Conservation (phyloP, 495 filamentous ascomycete genomes). For the Choiromyces venosus region DNA sequence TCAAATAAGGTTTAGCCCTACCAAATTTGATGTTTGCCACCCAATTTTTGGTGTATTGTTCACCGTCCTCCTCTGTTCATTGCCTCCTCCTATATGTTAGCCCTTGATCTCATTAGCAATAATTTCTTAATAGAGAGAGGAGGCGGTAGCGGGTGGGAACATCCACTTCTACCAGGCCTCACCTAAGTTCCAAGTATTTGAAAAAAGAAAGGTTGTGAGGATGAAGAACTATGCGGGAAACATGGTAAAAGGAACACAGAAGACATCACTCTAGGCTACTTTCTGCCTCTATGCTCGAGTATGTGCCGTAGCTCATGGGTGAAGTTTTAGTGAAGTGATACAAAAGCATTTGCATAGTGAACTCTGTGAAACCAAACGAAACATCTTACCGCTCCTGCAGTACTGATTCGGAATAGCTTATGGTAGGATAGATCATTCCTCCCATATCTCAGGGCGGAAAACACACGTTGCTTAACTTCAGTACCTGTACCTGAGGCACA, state of each 20-base stretch:
- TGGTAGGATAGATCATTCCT: neutral
- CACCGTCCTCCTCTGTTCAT: too few species aligned
- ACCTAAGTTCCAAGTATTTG: neutral
- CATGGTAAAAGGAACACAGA: neutral
- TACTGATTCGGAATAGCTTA: neutral
- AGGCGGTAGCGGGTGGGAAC: neutral
- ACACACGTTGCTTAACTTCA: neutral
- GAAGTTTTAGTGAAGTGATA: neutral
- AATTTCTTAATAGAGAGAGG: neutral
- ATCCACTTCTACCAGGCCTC: neutral
- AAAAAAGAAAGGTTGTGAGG: neutral
- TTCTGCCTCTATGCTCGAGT: neutral
- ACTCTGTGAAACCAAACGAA: neutral
- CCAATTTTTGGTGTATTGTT: too few species aligned
- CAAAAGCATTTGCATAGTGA: neutral
- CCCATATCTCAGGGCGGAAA: neutral
- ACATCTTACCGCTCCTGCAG: neutral
- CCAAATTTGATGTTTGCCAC: too few species aligned
- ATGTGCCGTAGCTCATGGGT: neutral
- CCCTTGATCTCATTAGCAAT: too few species aligned
- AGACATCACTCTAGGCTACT: neutral
- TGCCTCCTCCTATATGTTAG: too few species aligned
- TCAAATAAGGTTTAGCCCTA: too few species aligned
- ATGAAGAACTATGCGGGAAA: neutral
- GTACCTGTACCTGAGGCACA: neutral